A percentile compares a stretch with the other conserved stretches of the same genome.
Conservation (phyloP, 2,329 filamentous ascomycete species). For the Calcarisporium arbuscula region DNA sequence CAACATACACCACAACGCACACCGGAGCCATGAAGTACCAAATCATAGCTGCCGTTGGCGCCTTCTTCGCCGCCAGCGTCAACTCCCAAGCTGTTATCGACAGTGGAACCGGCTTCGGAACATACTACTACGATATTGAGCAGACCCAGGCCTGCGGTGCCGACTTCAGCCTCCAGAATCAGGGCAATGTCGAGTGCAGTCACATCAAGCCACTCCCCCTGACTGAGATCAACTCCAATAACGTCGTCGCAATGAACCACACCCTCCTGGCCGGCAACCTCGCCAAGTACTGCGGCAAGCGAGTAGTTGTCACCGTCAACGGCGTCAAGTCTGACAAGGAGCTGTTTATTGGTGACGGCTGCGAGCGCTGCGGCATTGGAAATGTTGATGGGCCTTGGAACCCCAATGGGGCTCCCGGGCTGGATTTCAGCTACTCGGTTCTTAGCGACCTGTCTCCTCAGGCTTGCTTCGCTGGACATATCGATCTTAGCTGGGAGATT, state of each 20-base stretch:
- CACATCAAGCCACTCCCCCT: slow-evolving; percentile 3
- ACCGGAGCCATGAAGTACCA: slow-evolving; percentile 5
- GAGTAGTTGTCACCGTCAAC: slow-evolving; percentile 11
- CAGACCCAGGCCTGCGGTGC: slow-evolving; percentile 2
- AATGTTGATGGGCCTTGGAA: slow-evolving; percentile 7
- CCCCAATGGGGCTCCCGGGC: slow-evolving; percentile 9
- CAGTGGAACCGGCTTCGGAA: slow-evolving; percentile 9
- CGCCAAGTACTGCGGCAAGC: slow-evolving; percentile 12
- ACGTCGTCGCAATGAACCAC: slow-evolving; percentile 14
- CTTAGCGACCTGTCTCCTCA: slow-evolving; percentile 7
- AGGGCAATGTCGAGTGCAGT: slow-evolving; percentile 8
- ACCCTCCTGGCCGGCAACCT: slow-evolving; percentile 6
- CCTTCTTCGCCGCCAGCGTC: slow-evolving; percentile 1
- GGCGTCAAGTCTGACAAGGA: slow-evolving; percentile 5
- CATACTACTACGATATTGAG: slow-evolving; percentile 10
- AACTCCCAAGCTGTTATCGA: slow-evolving; percentile 4
- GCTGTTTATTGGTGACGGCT: slow-evolving; percentile 12
- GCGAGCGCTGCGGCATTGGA: slow-evolving; percentile 10
- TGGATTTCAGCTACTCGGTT: slow-evolving; percentile 10
- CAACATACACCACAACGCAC: too few species aligned
- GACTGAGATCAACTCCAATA: slow-evolving; percentile 9
- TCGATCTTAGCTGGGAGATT: slow-evolving; percentile 11
- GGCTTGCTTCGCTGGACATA: slow-evolving; percentile 11
- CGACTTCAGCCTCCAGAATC: slow-evolving; percentile 4
- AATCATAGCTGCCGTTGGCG: slow-evolving; percentile 1